Evolutionary conservation across 2,329 filamentous ascomycete species (phyloP).

Genomic region (Talaromyces sp.): DNA sequence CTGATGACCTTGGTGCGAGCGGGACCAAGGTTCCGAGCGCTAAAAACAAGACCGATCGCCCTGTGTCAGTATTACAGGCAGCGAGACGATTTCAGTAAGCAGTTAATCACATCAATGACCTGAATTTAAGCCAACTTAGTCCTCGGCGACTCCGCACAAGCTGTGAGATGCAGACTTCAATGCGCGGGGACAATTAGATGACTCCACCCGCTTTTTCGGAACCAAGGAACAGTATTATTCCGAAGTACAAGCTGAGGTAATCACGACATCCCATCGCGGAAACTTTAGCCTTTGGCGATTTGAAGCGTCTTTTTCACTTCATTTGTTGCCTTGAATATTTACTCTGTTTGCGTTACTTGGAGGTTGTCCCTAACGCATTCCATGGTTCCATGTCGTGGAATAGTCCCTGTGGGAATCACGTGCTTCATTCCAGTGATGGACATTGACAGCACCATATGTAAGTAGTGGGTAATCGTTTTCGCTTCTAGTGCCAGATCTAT

Average conservation of each 20-base stretch:
- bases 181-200: constrained; percentile 21
- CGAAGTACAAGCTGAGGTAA: not conserved
- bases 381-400: too few species aligned
- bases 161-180: constrained; percentile 18
- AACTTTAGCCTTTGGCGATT: too few species aligned
- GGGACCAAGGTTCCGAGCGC: constrained; percentile 17
- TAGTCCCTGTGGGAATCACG: not conserved
- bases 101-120: not conserved
- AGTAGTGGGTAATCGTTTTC: not conserved
- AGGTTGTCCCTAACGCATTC: too few species aligned
- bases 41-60: constrained; percentile 4
- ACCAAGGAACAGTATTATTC: not conserved
- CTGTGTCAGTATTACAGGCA: not conserved
- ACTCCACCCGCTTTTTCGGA: constrained; percentile 3
- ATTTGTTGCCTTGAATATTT: too few species aligned
- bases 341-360: too few species aligned
- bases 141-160: constrained; percentile 15
- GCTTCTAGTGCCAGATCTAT: too few species aligned
- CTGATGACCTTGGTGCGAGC: constrained; percentile 31
- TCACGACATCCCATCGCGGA: not conserved
- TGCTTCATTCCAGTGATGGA: not conserved
- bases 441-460: not conserved
- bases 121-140: constrained; percentile 1
- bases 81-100: not conserved
- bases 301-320: too few species aligned